Percentiles rank a stretch among this genome's conserved stretches.
These are phyloP conservation scores for Chrysanthemum lavandulifolium DNA, from an alignment of 129 eudicot species.

Conservation along the genomic window DNA sequence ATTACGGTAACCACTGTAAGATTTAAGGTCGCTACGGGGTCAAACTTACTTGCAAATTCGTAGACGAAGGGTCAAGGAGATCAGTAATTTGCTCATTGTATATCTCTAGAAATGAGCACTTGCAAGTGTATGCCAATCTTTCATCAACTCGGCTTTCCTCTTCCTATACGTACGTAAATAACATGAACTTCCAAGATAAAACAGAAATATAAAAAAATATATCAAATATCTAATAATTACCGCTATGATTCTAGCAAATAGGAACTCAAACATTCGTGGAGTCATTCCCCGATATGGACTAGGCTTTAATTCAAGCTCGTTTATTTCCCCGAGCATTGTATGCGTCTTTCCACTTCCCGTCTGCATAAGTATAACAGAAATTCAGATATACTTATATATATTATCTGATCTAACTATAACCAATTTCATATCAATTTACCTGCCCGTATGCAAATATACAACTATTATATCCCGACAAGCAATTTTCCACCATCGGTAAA, in stretches of 20 bases:
- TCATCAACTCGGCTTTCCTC: conserved; percentile 95
- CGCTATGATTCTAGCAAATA: conserved; percentile 90
- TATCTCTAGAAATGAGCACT: conserved; percentile 94
- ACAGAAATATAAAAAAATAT: not conserved
- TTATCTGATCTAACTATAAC: not conserved
- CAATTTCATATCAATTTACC: conserved; percentile 43
- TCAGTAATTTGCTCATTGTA: conserved; percentile 95
- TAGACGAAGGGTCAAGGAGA: conserved; percentile 91
- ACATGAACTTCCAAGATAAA: not conserved
- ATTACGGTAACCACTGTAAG: conserved; percentile 1
- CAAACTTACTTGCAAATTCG: conserved; percentile 84
- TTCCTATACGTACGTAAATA: conserved; percentile 46
- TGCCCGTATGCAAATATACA: conserved; percentile 98
- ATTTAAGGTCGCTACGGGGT: conserved; percentile 8
- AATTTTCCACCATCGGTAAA: conserved; percentile 98
- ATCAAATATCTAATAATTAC: conserved; percentile 39
- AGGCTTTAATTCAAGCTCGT: conserved; percentile 63
- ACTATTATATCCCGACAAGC: conserved; percentile 95
- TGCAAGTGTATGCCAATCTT: conserved; percentile 69
- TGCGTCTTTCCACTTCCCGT: conserved; percentile 99
- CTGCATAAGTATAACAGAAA: conserved; percentile 39
- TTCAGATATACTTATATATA: not conserved
- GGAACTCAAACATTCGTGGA: conserved; percentile 90
- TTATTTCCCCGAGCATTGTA: conserved; percentile 97
- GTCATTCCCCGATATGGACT: conserved; percentile 95